Evolutionary conservation across 495 filamentous ascomycete genomes (phyloP), one percentile per base, ranked within the genome.

Genomic region (Sphaerosporella brunnea): DNA sequence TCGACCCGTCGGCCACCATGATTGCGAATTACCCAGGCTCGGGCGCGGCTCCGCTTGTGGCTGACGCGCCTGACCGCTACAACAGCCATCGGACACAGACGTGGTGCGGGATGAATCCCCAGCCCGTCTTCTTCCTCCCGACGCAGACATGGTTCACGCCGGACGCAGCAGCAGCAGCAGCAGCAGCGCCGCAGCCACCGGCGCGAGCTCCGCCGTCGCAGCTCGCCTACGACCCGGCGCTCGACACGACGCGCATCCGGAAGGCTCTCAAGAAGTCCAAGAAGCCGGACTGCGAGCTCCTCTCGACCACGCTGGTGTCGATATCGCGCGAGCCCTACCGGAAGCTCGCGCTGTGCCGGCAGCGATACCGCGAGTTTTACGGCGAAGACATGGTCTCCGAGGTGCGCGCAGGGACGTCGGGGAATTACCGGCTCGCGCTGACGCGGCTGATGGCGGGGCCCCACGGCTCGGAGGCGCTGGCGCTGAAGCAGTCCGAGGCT

Each of bases 371-470:
- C 18, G 30, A 45, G 19, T 45, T 57, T 11, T 55, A 56, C 9
- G n/a, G 13, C 13, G 49, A 38, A 25, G 45, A 45, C 24, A 24
- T 57, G 13, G 47, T 39, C 15, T 34, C 39, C 25, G 44, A 55
- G 10, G 36, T 57, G 38, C 41, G 46, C 25, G 25, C 53, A 2
- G 48, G 45, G 28, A 57, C 53, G 13, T 52, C 53, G 2, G 53
- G 53, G 2, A 43, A 45, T 25, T 55, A 56, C 23, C 49, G 54
- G 4, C 48, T 39, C 9, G 39, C 50, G 16, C 44, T 57, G 9
- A 54, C 48, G 9, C 37, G 53, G 5, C 45, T 57, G 11, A 34
- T 57, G 13, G 49, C 43, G n/a, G 54, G 54, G 1, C 54, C 54
- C 1, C 35, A 48, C 35, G 40, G 47, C 21, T 36, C 45, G 3